A percentile compares a stretch with the other conserved stretches of the same genome.
Conservation (phyloP, 495 filamentous ascomycete species). For the Lichenothelia convexa region DNA sequence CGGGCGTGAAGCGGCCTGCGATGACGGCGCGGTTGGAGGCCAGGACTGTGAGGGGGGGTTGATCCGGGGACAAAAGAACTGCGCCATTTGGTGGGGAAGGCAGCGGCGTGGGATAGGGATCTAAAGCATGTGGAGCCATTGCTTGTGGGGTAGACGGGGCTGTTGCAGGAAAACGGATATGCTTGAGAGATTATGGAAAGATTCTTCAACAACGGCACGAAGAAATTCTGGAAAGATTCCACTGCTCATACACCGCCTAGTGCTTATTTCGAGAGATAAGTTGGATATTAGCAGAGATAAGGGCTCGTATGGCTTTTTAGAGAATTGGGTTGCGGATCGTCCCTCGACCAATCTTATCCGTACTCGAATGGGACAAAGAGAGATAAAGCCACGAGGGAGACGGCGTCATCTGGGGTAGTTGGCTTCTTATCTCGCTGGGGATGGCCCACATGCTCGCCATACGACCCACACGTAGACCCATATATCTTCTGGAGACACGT, state of each 20-base stretch:
- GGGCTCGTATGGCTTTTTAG: too few relatives aligned
- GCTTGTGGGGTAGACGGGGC: not conserved
- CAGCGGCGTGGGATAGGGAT: slow-evolving; percentile 1
- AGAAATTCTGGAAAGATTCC: not conserved
- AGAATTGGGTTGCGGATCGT: too few relatives aligned
- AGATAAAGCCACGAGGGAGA: too few relatives aligned
- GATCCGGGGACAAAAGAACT: slow-evolving; percentile 8
- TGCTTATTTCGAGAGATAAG: not conserved
- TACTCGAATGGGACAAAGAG: too few relatives aligned
- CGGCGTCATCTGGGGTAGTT: too few relatives aligned
- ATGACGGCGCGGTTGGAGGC: slow-evolving; percentile 66
- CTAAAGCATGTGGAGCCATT: slow-evolving; percentile 10
- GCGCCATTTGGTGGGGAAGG: not conserved
- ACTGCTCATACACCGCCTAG: not conserved
- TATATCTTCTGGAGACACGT: too few relatives aligned
- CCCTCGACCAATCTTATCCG: too few relatives aligned
- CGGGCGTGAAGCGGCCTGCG: slow-evolving; percentile 45
- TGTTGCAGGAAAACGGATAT: not conserved
- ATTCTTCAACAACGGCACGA: not conserved
- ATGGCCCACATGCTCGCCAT: too few relatives aligned
- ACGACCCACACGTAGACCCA: too few relatives aligned
- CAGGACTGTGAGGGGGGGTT: slow-evolving; percentile 42
- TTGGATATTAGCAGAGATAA: not conserved
- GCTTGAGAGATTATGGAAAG: not conserved
- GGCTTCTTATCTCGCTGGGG: too few relatives aligned